Conservation (phyloP, 2,329 filamentous ascomycete genomes). For the Colletotrichum lupini region DNA sequence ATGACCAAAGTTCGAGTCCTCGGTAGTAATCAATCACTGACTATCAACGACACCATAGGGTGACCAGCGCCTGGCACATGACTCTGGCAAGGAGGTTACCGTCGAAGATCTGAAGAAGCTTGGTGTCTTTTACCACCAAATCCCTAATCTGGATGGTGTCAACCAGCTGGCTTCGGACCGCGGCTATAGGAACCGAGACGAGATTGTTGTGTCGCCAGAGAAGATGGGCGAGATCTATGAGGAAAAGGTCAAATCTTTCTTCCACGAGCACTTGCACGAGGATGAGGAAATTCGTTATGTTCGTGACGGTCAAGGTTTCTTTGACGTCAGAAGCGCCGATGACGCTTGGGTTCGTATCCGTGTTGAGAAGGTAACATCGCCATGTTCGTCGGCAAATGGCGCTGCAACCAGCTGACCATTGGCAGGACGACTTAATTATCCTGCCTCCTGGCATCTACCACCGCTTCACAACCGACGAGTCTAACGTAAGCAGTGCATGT, state of each 20-base stretch:
- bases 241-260: constrained; percentile 93
- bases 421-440: constrained; percentile 85
- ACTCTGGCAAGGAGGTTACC: constrained; percentile 79
- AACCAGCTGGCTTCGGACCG: constrained; percentile 79
- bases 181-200: constrained; percentile 93
- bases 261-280: constrained; percentile 95
- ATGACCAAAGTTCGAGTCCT: neutral
- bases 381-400: neutral
- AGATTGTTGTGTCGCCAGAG: constrained; percentile 87
- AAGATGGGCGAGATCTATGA: constrained; percentile 91
- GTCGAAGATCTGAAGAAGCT: constrained; percentile 75
- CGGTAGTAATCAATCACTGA: neutral
- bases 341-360: constrained; percentile 92
- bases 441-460: constrained; percentile 96
- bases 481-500: constrained; percentile 75
- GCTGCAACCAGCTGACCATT: neutral
- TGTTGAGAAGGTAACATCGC: constrained; percentile 73
- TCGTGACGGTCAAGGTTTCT: constrained; percentile 87
- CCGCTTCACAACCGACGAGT: constrained; percentile 92
- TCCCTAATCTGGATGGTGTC: constrained; percentile 73
- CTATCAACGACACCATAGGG: constrained; percentile 64
- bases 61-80: constrained; percentile 92
- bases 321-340: constrained; percentile 85
- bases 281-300: constrained; percentile 99
- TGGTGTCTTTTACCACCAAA: constrained; percentile 83